phyloP scores from a whole-genome alignment of 176 grass and related monocot species.

The Ananas comosus region DNA sequence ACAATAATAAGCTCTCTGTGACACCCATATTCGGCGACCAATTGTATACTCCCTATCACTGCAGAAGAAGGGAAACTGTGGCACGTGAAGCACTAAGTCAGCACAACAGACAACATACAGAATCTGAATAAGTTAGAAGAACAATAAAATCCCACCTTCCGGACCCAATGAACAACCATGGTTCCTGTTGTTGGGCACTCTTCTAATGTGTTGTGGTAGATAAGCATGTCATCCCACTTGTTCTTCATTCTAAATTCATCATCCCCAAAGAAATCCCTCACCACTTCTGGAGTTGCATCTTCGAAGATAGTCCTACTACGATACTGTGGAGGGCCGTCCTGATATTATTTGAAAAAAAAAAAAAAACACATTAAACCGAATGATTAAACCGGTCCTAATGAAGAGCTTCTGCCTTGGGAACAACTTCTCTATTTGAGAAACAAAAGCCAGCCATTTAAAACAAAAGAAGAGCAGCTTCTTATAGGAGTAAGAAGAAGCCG shows the following conservation, averaged over 20 bases:
- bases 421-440: neutral
- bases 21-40: constrained; percentile 76
- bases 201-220: constrained; percentile 55
- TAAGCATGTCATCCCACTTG: constrained; percentile 94
- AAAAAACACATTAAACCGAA: neutral
- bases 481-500: no score
- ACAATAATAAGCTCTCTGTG: constrained; percentile 57
- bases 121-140: constrained; percentile 4
- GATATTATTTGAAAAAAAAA: constrained; percentile 3
- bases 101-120: constrained; percentile 4
- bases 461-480: no score
- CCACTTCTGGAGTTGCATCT: constrained; percentile 56
- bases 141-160: constrained; percentile 37
- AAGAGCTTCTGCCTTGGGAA: neutral
- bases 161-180: constrained; percentile 80
- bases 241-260: constrained; percentile 79
- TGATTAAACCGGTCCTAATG: neutral
- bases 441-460: no score
- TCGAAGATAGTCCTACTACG: constrained; percentile 72
- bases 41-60: constrained; percentile 92
- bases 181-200: constrained; percentile 53
- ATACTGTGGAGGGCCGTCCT: constrained; percentile 58
- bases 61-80: constrained; percentile 92
- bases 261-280: constrained; percentile 79
- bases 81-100: constrained; percentile 5